These are phyloP conservation scores for Coniochaeta sp. DNA, from an alignment of 2,329 filamentous ascomycete genomes.

Conservation along the genomic window DNA sequence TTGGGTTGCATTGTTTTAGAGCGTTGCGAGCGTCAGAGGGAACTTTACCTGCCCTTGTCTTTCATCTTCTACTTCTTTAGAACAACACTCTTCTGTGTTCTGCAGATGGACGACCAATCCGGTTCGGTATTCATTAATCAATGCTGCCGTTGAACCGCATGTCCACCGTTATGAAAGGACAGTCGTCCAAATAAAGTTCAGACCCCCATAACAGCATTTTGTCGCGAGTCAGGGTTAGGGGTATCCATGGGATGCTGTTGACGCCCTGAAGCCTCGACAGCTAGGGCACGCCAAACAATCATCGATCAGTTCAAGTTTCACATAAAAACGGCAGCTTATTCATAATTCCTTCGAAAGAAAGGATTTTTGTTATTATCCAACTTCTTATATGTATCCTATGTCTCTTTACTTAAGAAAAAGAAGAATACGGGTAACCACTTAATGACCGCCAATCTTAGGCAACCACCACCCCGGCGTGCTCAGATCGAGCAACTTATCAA, in stretches of 20 bases:
- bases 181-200: neutral
- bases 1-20: no score
- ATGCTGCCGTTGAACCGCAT: neutral
- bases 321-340: neutral
- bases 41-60: no score
- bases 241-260: neutral
- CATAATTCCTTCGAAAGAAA: neutral
- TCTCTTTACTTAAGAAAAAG: no score
- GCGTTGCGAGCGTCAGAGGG: no score
- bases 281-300: neutral
- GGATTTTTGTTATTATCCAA: neutral
- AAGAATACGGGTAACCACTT: neutral
- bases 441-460: neutral
- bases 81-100: no score
- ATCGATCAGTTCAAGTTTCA: neutral
- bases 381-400: neutral
- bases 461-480: slow-evolving; percentile 1
- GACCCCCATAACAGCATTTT: neutral
- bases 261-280: neutral
- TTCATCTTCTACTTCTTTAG: no score
- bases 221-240: neutral
- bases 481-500: slow-evolving; percentile 8
- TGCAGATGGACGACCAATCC: no score
- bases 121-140: neutral
- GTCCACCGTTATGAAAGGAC: neutral